Conservation (phyloP, 164 flowering plant species). For the Vitis rotundifolia region DNA sequence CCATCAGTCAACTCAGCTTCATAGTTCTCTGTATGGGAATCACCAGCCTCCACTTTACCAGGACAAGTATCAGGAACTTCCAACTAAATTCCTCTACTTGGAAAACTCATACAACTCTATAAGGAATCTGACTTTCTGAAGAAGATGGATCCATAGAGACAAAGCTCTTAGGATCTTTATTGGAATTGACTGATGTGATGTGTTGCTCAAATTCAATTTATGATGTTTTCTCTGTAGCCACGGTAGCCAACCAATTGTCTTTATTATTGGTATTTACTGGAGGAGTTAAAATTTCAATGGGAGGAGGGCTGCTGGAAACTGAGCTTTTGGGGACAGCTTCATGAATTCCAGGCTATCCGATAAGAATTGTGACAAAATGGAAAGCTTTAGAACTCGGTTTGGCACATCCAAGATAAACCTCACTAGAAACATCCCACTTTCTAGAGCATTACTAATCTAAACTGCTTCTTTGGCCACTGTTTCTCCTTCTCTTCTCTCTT, state of each 20-base stretch:
- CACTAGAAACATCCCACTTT: too few species aligned
- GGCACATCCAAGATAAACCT: too few species aligned
- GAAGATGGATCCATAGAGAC: conserved; percentile 3
- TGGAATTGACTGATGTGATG: not conserved
- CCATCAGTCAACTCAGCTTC: not conserved
- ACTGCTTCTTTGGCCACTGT: too few species aligned
- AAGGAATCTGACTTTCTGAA: conserved; percentile 9
- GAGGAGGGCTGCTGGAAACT: not conserved
- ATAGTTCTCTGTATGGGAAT: conserved; percentile 10
- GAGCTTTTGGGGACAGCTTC: conserved; percentile 2
- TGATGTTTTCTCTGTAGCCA: not conserved
- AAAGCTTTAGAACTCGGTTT: too few species aligned
- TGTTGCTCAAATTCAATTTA: not conserved
- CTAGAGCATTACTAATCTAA: too few species aligned
- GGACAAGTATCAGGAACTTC: conserved; percentile 14
- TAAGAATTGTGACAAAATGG: too few species aligned
- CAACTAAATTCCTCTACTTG: not conserved
- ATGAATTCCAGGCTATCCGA: conserved; percentile 7
- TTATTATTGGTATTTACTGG: not conserved
- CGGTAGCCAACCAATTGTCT: not conserved
- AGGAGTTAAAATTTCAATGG: not conserved
- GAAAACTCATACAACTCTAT: not conserved
- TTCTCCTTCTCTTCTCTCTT: too few species aligned
- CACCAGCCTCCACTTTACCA: conserved; percentile 8
- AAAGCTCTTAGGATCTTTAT: not conserved